Evolutionary conservation across 768 basidiomycete species (phyloP).

Genomic region (Aureoboletus auriporus): DNA sequence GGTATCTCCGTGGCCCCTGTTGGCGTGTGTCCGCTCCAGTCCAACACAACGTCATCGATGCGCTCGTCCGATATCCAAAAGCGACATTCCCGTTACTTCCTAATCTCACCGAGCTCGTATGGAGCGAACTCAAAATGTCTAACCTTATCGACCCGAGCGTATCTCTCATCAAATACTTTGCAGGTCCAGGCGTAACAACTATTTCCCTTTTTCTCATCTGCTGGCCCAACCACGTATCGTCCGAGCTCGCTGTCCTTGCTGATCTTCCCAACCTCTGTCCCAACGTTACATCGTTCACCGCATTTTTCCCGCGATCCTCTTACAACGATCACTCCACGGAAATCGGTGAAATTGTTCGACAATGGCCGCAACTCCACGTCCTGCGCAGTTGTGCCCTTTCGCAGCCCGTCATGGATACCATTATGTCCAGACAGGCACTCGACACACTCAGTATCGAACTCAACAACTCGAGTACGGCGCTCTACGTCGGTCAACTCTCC

Average conservation of each 20-base stretch:
- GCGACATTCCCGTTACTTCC: slow-evolving; percentile 22
- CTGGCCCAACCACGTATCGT: slow-evolving; percentile 21
- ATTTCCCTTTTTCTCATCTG: slow-evolving; percentile 21
- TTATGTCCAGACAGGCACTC: slow-evolving; percentile 9
- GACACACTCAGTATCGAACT: slow-evolving; percentile 25
- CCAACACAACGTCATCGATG: slow-evolving; percentile 15
- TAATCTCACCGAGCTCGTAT: slow-evolving; percentile 21
- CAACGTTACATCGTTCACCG: slow-evolving; percentile 24
- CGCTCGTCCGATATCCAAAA: slow-evolving; percentile 11
- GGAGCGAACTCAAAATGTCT: slow-evolving; percentile 23
- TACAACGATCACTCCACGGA: slow-evolving; percentile 24
- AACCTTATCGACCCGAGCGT: slow-evolving; percentile 20
- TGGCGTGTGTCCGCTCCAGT: slow-evolving; percentile 13
- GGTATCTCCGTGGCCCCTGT: slow-evolving; percentile 20
- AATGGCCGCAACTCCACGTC: slow-evolving; percentile 16
- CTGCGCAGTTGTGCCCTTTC: slow-evolving; percentile 19
- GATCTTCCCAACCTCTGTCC: slow-evolving; percentile 20
- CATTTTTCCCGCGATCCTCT: slow-evolving; percentile 23
- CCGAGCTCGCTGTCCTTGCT: slow-evolving; percentile 19
- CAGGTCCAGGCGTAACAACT: slow-evolving; percentile 14
- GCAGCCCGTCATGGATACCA: slow-evolving; percentile 18
- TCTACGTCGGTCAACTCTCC: slow-evolving; percentile 19
- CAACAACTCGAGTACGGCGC: slow-evolving; percentile 19
- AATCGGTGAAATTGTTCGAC: slow-evolving; percentile 21
- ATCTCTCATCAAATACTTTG: slow-evolving; percentile 24